phyloP scores from a whole-genome alignment of 1,284 basidiomycete genomes.

The Sporisorium reilianum region DNA sequence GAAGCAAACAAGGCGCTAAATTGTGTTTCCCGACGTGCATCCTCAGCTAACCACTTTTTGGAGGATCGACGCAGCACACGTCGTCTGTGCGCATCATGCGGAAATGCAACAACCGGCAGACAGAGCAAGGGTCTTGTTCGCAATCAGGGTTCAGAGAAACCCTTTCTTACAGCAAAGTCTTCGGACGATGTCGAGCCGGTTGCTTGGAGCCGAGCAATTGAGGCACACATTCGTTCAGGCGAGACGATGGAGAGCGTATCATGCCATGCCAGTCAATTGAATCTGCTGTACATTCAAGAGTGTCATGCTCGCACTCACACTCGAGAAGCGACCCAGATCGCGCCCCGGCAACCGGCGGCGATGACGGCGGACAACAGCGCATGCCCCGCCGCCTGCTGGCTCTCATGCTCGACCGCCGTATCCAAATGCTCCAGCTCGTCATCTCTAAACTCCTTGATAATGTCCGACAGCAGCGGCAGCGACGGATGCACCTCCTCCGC shows the following conservation, averaged over 20 bases:
- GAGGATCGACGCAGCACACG: constrained; percentile 3
- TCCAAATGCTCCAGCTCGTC: constrained; percentile 95
- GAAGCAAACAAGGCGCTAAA: not conserved
- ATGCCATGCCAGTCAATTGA: not conserved
- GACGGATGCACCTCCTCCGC: constrained; percentile 74
- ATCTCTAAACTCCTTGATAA: constrained; percentile 89
- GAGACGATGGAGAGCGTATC: not conserved
- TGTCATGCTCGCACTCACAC: no score
- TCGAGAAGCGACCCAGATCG: constrained; percentile 81
- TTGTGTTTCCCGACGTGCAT: constrained; percentile 6
- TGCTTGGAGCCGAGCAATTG: not conserved
- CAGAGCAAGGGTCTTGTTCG: not conserved
- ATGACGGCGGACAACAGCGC: constrained; percentile 87
- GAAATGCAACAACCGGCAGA: not conserved
- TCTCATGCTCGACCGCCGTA: constrained; percentile 87
- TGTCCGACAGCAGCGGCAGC: constrained; percentile 79
- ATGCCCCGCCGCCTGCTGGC: constrained; percentile 91
- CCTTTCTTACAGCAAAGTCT: not conserved
- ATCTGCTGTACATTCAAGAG: no score
- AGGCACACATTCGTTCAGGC: not conserved
- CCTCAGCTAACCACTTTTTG: constrained; percentile 4
- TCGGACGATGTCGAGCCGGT: not conserved
- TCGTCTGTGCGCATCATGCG: not conserved
- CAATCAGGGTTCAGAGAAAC: constrained; percentile 5
- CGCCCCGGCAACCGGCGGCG: constrained; percentile 86